A percentile compares a stretch with the other conserved stretches of the same genome.
These are phyloP conservation scores for Arachis hypogaea DNA, from an alignment of 306 rosid species.

Conservation along the genomic window DNA sequence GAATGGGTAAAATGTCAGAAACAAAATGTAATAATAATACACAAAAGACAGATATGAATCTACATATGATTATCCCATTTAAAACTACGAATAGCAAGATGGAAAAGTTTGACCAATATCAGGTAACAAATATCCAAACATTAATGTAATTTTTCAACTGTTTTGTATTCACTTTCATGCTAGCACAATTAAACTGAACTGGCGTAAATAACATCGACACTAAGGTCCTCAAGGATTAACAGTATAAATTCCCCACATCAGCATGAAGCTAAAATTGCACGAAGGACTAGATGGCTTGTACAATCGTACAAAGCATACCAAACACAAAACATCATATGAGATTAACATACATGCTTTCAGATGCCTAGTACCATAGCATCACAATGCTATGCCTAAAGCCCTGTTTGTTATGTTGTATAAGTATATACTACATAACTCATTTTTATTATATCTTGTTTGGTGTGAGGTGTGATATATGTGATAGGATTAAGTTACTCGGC, in stretches of 20 bases:
- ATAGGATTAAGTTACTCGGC: not conserved
- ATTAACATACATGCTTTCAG: not conserved
- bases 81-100: slow-evolving; percentile 9
- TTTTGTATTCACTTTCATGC: slow-evolving; percentile 21
- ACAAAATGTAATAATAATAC: slow-evolving; percentile 3
- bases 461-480: not conserved
- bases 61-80: slow-evolving; percentile 27
- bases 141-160: slow-evolving; percentile 3
- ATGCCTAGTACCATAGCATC: slow-evolving; percentile 29
- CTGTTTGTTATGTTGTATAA: not conserved
- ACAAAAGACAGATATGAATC: not conserved
- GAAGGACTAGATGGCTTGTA: not conserved
- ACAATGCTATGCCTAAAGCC: not conserved
- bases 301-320: slow-evolving; percentile 1
- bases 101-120: slow-evolving; percentile 5
- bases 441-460: not conserved
- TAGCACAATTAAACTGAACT: slow-evolving; percentile 25
- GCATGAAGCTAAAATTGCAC: not conserved
- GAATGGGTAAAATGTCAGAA: slow-evolving; percentile 20
- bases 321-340: slow-evolving; percentile 2
- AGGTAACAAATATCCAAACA: not conserved
- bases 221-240: not conserved
- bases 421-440: not conserved
- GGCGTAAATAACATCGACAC: slow-evolving; percentile 14
- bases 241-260: slow-evolving; percentile 1